Percentiles rank a stretch among this genome's conserved stretches.
phyloP scores from a whole-genome alignment of 371 early-diverging fungal genomes.

The Entomophthora muscae region DNA sequence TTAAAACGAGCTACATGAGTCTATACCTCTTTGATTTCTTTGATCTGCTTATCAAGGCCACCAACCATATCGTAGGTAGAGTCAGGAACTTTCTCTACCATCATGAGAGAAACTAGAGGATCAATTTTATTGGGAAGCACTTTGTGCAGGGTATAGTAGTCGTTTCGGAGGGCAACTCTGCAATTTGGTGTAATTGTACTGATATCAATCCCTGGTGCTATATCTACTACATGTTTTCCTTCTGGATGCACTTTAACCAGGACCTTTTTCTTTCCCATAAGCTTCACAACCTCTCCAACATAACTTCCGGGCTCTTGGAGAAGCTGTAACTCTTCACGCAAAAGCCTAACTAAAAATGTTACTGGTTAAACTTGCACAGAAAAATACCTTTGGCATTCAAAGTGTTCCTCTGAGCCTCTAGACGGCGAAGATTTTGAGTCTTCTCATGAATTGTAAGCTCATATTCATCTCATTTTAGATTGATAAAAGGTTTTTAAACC shows the following conservation, averaged over 20 bases:
- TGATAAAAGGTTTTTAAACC: constrained; percentile 36
- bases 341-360: constrained; percentile 63
- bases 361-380: background rate
- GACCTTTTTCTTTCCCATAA: constrained; percentile 98
- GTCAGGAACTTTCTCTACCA: constrained; percentile 99
- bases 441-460: constrained; percentile 74
- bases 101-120: constrained; percentile 96
- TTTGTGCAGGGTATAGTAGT: constrained; percentile 71
- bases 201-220: constrained; percentile 81
- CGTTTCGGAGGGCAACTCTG: constrained; percentile 93
- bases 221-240: constrained; percentile 97
- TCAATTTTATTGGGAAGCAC: constrained; percentile 91
- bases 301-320: constrained; percentile 96
- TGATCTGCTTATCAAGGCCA: constrained; percentile 98
- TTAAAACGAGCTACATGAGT: background rate
- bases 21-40: constrained; percentile 93
- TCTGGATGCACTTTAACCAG: constrained; percentile 98
- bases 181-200: constrained; percentile 83
- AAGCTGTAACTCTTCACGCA: constrained; percentile 94
- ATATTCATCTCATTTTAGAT: constrained; percentile 69
- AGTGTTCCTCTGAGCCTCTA: constrained; percentile 96
- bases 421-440: constrained; percentile 88
- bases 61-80: constrained; percentile 99
- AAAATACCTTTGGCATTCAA: constrained; percentile 80
- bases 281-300: constrained; percentile 97